Evolutionary conservation across 2,329 filamentous ascomycete genomes (phyloP), one percentile per base, ranked within the genome.

Genomic region (Tolypocladium paradoxum): DNA sequence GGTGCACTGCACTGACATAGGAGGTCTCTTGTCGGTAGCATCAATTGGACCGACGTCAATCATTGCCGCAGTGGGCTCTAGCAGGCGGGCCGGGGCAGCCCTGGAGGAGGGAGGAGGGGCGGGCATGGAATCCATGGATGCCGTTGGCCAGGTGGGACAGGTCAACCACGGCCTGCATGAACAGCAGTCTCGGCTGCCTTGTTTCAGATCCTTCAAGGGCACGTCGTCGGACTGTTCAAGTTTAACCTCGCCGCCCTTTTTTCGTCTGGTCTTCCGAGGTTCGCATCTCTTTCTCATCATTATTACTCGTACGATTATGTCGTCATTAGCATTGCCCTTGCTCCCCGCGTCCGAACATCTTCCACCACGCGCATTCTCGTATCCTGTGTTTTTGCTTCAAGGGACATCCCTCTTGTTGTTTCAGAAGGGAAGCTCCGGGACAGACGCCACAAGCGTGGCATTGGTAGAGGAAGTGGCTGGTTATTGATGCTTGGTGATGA

Each of bases 111-210:
- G 31, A n/a, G n/a, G n/a, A n/a, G n/a, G n/a, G n/a, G n/a, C n/a
- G n/a, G 24, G 20, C 16, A 24, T 47, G 50, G 53, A 53, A 55
- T 51, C 54, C 54, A 55, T n/a, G n/a, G n/a, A n/a, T n/a, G 51
- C 51, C 51, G 51, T 53, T 55, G 54, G 54, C 51, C 43, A 31
- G 43, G 27, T 8, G 12, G 7, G 11, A n/a, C 43, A n/a, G n/a
- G 43, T n/a, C n/a, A n/a, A n/a, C n/a, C n/a, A 18, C 40, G 8
- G 7, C 29, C 16, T 18, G 24, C 43, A n/a, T 29, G 14, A n/a
- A 29, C 16, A 14, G 24, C 3, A 16, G 24, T 29, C 27, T 31
- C 43, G 27, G 43, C 43, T 31, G 24, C 22, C 31, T 36, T 49
- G 35, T 49, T 49, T 49, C 48, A 37, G 34, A 37, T 2, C 18